Evolutionary conservation across 2,329 filamentous ascomycete genomes (phyloP).

Genomic region (Arthrobotrys sinensis): DNA sequence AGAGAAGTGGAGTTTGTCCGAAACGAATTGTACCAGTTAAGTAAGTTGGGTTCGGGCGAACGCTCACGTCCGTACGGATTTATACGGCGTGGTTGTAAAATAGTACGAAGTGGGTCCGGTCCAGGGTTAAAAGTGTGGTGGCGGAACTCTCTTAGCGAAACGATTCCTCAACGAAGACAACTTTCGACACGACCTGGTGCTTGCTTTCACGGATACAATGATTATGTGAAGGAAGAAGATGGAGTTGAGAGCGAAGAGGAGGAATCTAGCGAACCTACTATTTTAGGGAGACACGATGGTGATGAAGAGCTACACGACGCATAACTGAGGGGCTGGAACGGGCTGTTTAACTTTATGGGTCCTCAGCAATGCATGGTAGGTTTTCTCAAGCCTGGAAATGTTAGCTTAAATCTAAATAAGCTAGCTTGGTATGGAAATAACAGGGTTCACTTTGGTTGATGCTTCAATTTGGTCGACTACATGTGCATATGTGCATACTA

Average conservation of each 20-base stretch:
- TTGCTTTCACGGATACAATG: conserved; percentile 20
- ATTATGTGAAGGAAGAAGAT: conserved; percentile 18
- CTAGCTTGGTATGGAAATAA: neutral
- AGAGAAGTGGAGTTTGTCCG: conserved; percentile 23
- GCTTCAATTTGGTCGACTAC: neutral
- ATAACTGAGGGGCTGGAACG: conserved; percentile 16
- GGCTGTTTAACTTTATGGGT: neutral
- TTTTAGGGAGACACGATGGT: neutral
- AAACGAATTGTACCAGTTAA: conserved; percentile 14
- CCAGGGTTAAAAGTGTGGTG: conserved; percentile 21
- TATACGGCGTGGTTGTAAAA: conserved; percentile 28
- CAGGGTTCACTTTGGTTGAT: no score
- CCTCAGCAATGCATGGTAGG: neutral
- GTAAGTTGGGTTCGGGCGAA: conserved; percentile 8
- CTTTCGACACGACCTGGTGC: conserved; percentile 27
- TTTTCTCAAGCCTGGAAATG: neutral
- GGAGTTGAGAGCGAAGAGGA: conserved; percentile 14
- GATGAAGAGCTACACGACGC: neutral
- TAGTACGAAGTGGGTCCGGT: conserved; percentile 12
- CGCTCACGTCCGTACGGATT: conserved; percentile 23
- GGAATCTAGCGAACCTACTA: neutral
- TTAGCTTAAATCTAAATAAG: neutral
- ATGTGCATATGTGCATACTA: neutral
- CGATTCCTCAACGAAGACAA: conserved; percentile 24
- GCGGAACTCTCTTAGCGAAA: conserved; percentile 26